Evolutionary conservation across 306 rosid genomes (phyloP).

Genomic region (Astragalus glycyphyllos): DNA sequence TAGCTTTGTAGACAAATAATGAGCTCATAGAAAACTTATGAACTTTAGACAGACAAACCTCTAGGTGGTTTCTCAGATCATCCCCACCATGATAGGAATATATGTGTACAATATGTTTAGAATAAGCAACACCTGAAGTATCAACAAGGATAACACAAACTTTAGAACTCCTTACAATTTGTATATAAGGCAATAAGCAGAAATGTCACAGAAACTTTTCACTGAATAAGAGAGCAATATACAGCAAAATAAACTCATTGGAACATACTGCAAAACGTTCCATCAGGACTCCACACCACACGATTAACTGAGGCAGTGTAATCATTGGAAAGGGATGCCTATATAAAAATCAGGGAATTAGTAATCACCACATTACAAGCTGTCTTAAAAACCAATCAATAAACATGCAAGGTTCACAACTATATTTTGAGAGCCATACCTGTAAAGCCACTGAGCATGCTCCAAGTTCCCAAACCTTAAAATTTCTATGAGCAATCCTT

Average conservation of each 20-base stretch:
- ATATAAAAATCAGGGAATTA: constrained; percentile 42
- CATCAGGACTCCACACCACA: constrained; percentile 98
- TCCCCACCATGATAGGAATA: constrained; percentile 91
- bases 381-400: constrained; percentile 10
- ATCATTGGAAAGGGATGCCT: constrained; percentile 84
- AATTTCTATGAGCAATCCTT: constrained; percentile 75
- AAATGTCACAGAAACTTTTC: constrained; percentile 20
- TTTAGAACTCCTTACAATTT: neutral
- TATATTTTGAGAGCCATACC: constrained; percentile 57
- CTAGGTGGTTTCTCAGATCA: constrained; percentile 84
- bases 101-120: constrained; percentile 92
- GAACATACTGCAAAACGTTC: constrained; percentile 79
- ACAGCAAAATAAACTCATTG: constrained; percentile 14
- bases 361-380: constrained; percentile 38
- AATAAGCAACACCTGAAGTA: constrained; percentile 94
- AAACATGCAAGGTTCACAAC: constrained; percentile 20
- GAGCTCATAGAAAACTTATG: constrained; percentile 31
- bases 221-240: constrained; percentile 22
- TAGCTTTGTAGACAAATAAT: constrained; percentile 12
- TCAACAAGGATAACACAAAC: constrained; percentile 41
- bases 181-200: constrained; percentile 5
- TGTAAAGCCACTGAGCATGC: constrained; percentile 72
- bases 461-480: constrained; percentile 85
- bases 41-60: constrained; percentile 64
- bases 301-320: constrained; percentile 85